phyloP scores from a whole-genome alignment of 2,329 filamentous ascomycete genomes.

The Fusarium sambucinum region DNA sequence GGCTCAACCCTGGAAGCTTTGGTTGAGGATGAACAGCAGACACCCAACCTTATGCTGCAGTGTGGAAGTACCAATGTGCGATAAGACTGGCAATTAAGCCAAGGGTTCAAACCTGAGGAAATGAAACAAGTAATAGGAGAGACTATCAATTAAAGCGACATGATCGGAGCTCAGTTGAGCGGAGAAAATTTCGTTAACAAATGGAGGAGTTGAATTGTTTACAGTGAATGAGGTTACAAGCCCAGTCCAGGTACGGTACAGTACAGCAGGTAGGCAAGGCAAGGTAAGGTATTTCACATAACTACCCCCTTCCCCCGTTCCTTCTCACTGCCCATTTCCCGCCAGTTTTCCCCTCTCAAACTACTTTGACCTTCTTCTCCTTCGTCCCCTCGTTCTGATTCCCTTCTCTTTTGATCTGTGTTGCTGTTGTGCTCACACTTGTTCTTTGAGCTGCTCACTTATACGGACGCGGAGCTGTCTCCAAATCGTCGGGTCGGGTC shows the following conservation, averaged over 20 bases:
- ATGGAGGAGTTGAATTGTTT: slow-evolving; percentile 29
- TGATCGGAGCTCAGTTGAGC: slow-evolving; percentile 20
- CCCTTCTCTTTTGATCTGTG: slow-evolving; percentile 29
- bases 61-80: slow-evolving; percentile 6
- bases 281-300: slow-evolving; percentile 53
- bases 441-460: slow-evolving; percentile 41
- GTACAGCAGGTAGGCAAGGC: slow-evolving; percentile 22
- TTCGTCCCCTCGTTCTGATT: slow-evolving; percentile 18
- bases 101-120: neutral
- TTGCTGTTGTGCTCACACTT: slow-evolving; percentile 41
- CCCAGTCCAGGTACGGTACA: slow-evolving; percentile 26
- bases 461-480: slow-evolving; percentile 41
- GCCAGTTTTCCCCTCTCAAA: slow-evolving; percentile 45
- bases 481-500: slow-evolving; percentile 34
- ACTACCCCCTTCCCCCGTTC: slow-evolving; percentile 54
- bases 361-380: slow-evolving; percentile 34
- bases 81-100: slow-evolving; percentile 1
- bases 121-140: slow-evolving; percentile 1
- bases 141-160: slow-evolving; percentile 10
- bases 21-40: slow-evolving; percentile 28
- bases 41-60: slow-evolving; percentile 9
- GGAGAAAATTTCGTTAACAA: slow-evolving; percentile 39
- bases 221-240: slow-evolving; percentile 35
- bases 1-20: slow-evolving; percentile 23
- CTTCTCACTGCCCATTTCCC: slow-evolving; percentile 48